phyloP scores from a whole-genome alignment of 192 early-diverging fungal species.

The Chytriomyces sp. region DNA sequence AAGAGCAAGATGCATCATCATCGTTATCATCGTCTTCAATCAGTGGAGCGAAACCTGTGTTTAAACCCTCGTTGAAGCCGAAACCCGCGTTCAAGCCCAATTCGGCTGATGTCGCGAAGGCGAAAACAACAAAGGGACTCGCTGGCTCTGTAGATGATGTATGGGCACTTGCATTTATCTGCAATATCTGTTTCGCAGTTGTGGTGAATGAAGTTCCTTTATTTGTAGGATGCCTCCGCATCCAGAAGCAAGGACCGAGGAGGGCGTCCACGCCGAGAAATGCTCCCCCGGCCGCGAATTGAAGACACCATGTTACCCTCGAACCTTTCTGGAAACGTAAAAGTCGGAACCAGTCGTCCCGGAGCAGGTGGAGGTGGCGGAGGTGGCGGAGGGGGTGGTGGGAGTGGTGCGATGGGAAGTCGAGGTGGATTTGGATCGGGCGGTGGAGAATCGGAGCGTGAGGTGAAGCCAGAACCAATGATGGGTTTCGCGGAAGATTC shows the following conservation, averaged over 20 bases:
- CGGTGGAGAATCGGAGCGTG: neutral
- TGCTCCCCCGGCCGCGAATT: slow-evolving; percentile 6
- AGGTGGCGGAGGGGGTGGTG: slow-evolving; percentile 1
- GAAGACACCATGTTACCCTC: slow-evolving; percentile 9
- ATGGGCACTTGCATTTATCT: neutral
- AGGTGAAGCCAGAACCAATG: neutral
- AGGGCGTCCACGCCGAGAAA: neutral
- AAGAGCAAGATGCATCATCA: neutral
- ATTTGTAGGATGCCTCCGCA: neutral
- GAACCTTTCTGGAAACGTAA: neutral
- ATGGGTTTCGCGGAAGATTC: neutral
- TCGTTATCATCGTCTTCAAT: neutral
- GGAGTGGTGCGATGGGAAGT: neutral
- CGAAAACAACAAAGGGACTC: slow-evolving; percentile 7
- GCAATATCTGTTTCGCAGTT: too few relatives aligned
- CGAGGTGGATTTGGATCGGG: slow-evolving; percentile 6
- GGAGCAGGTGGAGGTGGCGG: neutral
- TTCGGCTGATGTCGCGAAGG: slow-evolving; percentile 8
- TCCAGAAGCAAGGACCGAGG: neutral
- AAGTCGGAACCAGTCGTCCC: neutral
- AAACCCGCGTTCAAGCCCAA: slow-evolving; percentile 22
- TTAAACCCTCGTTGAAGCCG: neutral
- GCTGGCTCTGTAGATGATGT: neutral
- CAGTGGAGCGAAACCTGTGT: neutral
- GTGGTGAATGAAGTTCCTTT: neutral